A percentile compares a stretch with the other conserved stretches of the same genome.
Conservation (phyloP, 1,284 basidiomycete genomes). For the Sporisorium reilianum region DNA sequence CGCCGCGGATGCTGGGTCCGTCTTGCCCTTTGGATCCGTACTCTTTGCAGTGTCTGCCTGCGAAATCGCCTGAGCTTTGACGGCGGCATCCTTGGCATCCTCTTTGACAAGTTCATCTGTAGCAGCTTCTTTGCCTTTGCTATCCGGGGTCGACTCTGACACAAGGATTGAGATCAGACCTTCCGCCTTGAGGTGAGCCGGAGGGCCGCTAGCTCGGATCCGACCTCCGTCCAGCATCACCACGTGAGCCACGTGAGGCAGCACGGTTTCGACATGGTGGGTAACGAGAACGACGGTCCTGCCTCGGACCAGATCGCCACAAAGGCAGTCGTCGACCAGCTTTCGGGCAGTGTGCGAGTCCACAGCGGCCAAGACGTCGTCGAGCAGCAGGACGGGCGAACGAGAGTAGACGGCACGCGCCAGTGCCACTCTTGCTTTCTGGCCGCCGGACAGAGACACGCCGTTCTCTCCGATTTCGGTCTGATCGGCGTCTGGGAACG, state of each 20-base stretch:
- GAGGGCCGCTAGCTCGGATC: slow-evolving; percentile 46
- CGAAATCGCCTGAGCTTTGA: slow-evolving; percentile 22
- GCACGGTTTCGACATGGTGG: slow-evolving; percentile 71
- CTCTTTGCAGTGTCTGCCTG: slow-evolving; percentile 12
- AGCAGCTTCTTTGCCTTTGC: slow-evolving; percentile 45
- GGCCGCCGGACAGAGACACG: slow-evolving; percentile 59
- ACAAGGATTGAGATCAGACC: slow-evolving; percentile 43
- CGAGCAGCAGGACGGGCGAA: slow-evolving; percentile 57
- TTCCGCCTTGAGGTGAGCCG: slow-evolving; percentile 73
- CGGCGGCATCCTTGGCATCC: slow-evolving; percentile 34
- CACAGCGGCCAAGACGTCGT: slow-evolving; percentile 71
- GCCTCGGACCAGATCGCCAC: slow-evolving; percentile 67
- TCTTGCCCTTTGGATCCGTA: slow-evolving; percentile 5
- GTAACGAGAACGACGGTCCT: slow-evolving; percentile 82
- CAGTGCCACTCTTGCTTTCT: slow-evolving; percentile 59
- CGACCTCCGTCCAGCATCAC: slow-evolving; percentile 53
- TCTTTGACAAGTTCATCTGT: slow-evolving; percentile 34
- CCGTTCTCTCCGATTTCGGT: slow-evolving; percentile 61
- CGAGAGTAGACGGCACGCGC: slow-evolving; percentile 63
- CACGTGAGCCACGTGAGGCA: slow-evolving; percentile 37
- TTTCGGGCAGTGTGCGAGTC: slow-evolving; percentile 76
- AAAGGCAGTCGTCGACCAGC: slow-evolving; percentile 42
- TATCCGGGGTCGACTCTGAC: slow-evolving; percentile 62
- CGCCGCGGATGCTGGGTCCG: not conserved
- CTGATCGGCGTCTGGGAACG: slow-evolving; percentile 59